Conservation (phyloP, 2,329 filamentous ascomycete genomes). For the Colletotrichum tanaceti region DNA sequence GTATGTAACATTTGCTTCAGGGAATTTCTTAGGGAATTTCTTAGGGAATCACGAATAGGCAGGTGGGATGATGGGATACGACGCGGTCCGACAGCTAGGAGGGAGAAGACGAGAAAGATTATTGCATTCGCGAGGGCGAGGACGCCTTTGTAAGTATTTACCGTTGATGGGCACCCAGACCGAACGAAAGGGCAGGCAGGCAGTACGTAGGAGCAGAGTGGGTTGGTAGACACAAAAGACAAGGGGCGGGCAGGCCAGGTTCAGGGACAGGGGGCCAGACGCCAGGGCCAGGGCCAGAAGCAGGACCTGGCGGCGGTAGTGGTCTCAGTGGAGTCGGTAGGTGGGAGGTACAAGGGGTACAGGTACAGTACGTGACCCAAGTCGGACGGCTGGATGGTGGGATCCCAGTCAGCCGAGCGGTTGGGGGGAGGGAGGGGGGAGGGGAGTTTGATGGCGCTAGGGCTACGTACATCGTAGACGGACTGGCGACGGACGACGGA, state of each 20-base stretch:
- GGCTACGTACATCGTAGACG: conserved; percentile 11
- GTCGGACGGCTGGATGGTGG: conserved; percentile 30
- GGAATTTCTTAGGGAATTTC: no score
- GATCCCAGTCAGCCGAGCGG: conserved; percentile 39
- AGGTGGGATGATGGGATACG: not conserved
- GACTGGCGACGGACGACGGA: conserved; percentile 28
- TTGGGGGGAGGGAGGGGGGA: conserved; percentile 34
- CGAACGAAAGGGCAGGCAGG: conserved; percentile 31
- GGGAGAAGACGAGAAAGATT: not conserved
- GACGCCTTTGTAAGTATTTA: conserved; percentile 33
- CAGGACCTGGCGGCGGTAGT: conserved; percentile 34
- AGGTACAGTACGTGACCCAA: conserved; percentile 31
- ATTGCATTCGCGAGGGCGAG: not conserved
- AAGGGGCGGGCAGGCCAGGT: conserved; percentile 28
- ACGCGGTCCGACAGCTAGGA: not conserved
- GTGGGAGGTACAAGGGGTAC: conserved; percentile 39
- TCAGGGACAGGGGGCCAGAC: conserved; percentile 35
- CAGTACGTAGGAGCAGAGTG: conserved; percentile 23
- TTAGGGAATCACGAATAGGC: not conserved
- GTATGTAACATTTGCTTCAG: no score
- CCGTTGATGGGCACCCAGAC: conserved; percentile 25
- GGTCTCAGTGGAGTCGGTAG: conserved; percentile 35
- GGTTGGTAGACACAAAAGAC: conserved; percentile 27
- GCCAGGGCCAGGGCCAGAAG: conserved; percentile 36
- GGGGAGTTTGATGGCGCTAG: conserved; percentile 6